These are phyloP conservation scores for Xylaria longipes DNA, from an alignment of 495 filamentous ascomycete genomes.

Conservation along the genomic window DNA sequence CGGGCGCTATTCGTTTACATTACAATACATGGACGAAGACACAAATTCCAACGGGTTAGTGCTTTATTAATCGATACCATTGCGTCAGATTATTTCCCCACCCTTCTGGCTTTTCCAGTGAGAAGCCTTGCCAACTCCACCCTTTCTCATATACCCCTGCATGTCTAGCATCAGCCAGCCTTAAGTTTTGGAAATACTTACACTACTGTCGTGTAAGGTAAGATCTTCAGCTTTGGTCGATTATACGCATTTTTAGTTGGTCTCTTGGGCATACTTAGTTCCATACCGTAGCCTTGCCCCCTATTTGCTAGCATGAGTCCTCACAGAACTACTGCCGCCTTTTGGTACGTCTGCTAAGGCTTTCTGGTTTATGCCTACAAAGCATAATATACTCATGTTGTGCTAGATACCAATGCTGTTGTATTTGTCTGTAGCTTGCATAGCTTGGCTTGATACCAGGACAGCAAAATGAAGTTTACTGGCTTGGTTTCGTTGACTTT, in stretches of 20 bases:
- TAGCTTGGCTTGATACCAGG: background rate
- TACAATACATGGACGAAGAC: background rate
- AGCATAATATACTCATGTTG: background rate
- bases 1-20: background rate
- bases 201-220: background rate
- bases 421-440: background rate
- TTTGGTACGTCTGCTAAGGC: background rate
- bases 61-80: background rate
- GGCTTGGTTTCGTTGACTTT: conserved; percentile 9
- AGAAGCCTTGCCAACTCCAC: conserved; percentile 4
- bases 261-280: background rate
- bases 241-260: background rate
- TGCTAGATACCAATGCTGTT: conserved; percentile 7
- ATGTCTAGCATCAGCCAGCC: background rate
- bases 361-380: background rate
- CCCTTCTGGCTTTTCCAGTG: background rate
- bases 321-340: background rate
- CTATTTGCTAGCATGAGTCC: background rate
- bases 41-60: background rate
- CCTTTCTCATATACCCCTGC: background rate
- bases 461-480: conserved; percentile 11
- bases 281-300: background rate
- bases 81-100: background rate
- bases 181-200: background rate
- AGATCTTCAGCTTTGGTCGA: background rate